These are phyloP conservation scores for Elaphomyces granulatus DNA, from an alignment of 495 filamentous ascomycete species.

Conservation along the genomic window DNA sequence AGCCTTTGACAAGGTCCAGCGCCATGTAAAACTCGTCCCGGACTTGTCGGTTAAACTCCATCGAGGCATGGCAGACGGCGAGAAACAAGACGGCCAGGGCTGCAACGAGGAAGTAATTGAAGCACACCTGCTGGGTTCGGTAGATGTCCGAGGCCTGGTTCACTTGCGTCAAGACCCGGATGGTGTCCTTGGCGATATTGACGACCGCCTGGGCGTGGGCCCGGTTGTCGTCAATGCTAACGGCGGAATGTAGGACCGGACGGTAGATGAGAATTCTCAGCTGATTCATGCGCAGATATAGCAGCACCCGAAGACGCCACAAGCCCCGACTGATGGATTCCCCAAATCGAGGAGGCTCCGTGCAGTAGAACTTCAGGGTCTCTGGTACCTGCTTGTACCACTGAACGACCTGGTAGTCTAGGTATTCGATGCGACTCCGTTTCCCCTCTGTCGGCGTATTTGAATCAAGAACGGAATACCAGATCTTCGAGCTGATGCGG, in stretches of 20 bases:
- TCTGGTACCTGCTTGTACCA: conserved; percentile 59
- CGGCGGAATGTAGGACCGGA: conserved; percentile 61
- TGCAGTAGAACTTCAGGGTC: conserved; percentile 43
- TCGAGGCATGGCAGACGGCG: conserved; percentile 66
- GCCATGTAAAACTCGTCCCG: conserved; percentile 82
- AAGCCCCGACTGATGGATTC: conserved; percentile 32
- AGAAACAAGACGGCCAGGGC: conserved; percentile 72
- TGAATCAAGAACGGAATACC: conserved; percentile 43
- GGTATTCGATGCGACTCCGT: conserved; percentile 52
- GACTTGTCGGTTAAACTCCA: conserved; percentile 56
- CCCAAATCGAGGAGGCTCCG: conserved; percentile 29
- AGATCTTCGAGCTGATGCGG: conserved; percentile 63
- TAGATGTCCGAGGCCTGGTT: conserved; percentile 76
- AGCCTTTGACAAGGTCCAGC: conserved; percentile 64
- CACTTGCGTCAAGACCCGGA: conserved; percentile 55
- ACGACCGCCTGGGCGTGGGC: conserved; percentile 55
- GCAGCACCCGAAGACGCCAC: conserved; percentile 36
- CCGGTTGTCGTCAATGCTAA: conserved; percentile 59
- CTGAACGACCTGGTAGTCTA: conserved; percentile 62
- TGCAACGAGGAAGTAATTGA: conserved; percentile 77
- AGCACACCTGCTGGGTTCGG: conserved; percentile 61
- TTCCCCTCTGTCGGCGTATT: conserved; percentile 39
- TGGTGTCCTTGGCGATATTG: conserved; percentile 66
- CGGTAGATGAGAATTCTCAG: conserved; percentile 73
- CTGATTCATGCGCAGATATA: conserved; percentile 64